phyloP scores from a whole-genome alignment of 495 filamentous ascomycete species.

The Apodospora peruviana region DNA sequence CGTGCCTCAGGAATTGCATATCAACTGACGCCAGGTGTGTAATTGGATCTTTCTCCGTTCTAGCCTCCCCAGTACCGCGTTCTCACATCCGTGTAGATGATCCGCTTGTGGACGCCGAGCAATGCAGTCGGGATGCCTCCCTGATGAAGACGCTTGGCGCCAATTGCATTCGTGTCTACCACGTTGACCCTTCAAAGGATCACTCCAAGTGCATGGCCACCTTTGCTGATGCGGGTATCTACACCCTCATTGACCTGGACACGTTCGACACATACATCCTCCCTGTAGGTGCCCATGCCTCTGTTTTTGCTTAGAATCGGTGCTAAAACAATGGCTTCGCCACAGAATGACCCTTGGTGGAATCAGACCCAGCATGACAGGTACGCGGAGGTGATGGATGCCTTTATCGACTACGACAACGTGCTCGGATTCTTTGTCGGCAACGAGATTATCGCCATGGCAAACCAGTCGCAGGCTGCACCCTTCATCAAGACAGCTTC shows the following conservation, averaged over 20 bases:
- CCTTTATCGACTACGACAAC: constrained; percentile 75
- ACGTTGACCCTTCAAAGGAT: constrained; percentile 64
- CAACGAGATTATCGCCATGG: constrained; percentile 71
- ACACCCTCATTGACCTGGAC: constrained; percentile 77
- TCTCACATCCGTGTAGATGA: constrained; percentile 40
- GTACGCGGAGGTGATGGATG: constrained; percentile 69
- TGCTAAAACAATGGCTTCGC: too few relatives aligned
- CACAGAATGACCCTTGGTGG: constrained; percentile 55
- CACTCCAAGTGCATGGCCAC: constrained; percentile 69
- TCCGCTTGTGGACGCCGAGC: constrained; percentile 65
- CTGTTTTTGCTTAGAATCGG: constrained; percentile 5
- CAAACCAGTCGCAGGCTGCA: constrained; percentile 59
- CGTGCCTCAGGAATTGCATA: constrained; percentile 15
- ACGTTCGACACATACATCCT: constrained; percentile 75
- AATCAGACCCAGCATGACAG: constrained; percentile 60
- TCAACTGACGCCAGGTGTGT: constrained; percentile 18
- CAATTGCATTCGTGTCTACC: constrained; percentile 86
- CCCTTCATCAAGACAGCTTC: constrained; percentile 78
- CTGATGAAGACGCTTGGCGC: constrained; percentile 76
- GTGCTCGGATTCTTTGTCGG: constrained; percentile 78
- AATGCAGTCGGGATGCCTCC: constrained; percentile 71
- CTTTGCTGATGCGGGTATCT: constrained; percentile 69
- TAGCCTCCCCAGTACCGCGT: background rate
- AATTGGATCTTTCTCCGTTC: background rate
- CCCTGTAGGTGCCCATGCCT: constrained; percentile 44